phyloP scores from a whole-genome alignment of 768 basidiomycete genomes.

The Mycena rosella region DNA sequence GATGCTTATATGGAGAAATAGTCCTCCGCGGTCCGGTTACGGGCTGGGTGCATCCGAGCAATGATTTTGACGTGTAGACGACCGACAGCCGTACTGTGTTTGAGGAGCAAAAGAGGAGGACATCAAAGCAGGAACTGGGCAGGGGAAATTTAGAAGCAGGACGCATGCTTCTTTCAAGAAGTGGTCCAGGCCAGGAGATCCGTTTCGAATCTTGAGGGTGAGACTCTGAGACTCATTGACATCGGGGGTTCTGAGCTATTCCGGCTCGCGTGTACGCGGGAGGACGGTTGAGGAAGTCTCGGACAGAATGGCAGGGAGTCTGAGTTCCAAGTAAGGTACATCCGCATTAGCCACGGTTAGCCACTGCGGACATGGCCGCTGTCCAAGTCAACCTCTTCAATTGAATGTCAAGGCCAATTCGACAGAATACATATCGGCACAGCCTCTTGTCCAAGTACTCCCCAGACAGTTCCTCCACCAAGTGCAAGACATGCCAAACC shows the following conservation, averaged over 20 bases:
- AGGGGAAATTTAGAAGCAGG: conserved; percentile 11
- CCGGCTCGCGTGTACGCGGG: too few relatives aligned
- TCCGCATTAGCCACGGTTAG: background rate
- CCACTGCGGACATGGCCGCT: background rate
- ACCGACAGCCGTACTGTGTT: background rate
- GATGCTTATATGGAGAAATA: conserved; percentile 18
- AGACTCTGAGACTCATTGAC: background rate
- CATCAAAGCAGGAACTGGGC: conserved; percentile 6
- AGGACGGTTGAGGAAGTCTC: too few relatives aligned
- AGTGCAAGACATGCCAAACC: background rate
- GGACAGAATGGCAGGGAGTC: background rate
- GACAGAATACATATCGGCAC: conserved; percentile 5
- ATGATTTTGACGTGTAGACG: background rate
- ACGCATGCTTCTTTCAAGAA: conserved; percentile 1
- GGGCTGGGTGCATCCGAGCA: background rate
- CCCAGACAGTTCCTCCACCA: background rate
- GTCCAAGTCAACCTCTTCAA: conserved; percentile 15
- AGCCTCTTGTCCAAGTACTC: conserved; percentile 18
- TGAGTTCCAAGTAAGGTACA: too few relatives aligned
- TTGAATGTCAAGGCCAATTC: conserved; percentile 2
- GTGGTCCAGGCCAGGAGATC: background rate
- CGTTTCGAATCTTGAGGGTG: background rate
- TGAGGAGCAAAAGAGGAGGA: background rate
- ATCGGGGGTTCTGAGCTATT: too few relatives aligned
- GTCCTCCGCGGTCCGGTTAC: background rate